phyloP scores from a whole-genome alignment of 2,329 filamentous ascomycete species.

The Stagonosporopsis chrysanthemi region DNA sequence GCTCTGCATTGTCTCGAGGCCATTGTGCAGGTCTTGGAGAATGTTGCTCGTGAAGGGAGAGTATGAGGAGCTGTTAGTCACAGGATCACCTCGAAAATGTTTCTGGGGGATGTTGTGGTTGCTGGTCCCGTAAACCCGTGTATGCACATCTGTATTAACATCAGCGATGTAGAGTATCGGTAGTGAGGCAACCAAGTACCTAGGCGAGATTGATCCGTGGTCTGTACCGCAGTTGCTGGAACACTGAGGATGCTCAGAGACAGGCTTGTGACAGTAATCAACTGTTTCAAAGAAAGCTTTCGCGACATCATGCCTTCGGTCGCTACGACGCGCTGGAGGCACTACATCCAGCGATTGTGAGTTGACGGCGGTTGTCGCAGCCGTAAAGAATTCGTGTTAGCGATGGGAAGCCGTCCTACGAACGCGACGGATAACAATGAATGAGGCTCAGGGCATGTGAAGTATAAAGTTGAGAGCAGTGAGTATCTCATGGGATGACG shows the following conservation, averaged over 20 bases:
- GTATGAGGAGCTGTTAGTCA: neutral
- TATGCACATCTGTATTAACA: slow-evolving; percentile 4
- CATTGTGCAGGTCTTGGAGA: slow-evolving; percentile 54
- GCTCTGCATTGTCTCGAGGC: slow-evolving; percentile 78
- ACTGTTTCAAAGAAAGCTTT: slow-evolving; percentile 14
- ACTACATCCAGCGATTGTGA: slow-evolving; percentile 1
- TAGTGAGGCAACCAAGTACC: slow-evolving; percentile 13
- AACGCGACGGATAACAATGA: slow-evolving; percentile 21
- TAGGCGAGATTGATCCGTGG: neutral
- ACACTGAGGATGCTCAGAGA: slow-evolving; percentile 14
- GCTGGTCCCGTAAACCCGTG: slow-evolving; percentile 23
- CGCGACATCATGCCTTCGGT: slow-evolving; percentile 4
- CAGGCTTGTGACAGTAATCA: slow-evolving; percentile 6
- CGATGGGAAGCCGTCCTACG: slow-evolving; percentile 16
- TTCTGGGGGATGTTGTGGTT: slow-evolving; percentile 22
- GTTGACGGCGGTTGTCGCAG: neutral
- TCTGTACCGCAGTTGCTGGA: slow-evolving; percentile 13
- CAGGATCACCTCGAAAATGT: neutral
- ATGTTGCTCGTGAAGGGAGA: slow-evolving; percentile 23
- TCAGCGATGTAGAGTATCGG: slow-evolving; percentile 8
- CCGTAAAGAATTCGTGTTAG: neutral
- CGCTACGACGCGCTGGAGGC: neutral
- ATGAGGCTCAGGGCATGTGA: slow-evolving; percentile 16
- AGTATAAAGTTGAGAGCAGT: slow-evolving; percentile 7
- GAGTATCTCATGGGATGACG: slow-evolving; percentile 2